Evolutionary conservation across 1,139 yeast species (phyloP).

Genomic region (Kodamaea plutei): DNA sequence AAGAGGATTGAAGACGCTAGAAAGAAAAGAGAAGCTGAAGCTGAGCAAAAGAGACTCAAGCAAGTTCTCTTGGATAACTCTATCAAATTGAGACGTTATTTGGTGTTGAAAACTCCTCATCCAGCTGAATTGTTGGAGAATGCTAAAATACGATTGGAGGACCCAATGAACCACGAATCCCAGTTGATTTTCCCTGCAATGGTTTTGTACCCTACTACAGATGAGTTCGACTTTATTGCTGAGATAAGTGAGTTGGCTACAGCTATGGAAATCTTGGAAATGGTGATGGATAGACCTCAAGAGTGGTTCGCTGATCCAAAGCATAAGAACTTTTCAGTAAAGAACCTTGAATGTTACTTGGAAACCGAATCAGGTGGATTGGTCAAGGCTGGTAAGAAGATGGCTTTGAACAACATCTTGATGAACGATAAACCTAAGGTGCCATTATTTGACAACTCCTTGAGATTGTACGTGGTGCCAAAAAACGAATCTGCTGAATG

Average conservation of each 20-base stretch:
- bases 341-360: slow-evolving; percentile 67
- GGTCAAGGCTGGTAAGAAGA: slow-evolving; percentile 78
- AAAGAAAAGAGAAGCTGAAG: slow-evolving; percentile 30
- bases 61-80: slow-evolving; percentile 47
- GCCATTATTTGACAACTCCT: slow-evolving; percentile 74
- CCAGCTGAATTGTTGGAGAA: slow-evolving; percentile 51
- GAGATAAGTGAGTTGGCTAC: slow-evolving; percentile 69
- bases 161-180: slow-evolving; percentile 69
- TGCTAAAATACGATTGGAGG: slow-evolving; percentile 56
- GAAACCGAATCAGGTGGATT: slow-evolving; percentile 84
- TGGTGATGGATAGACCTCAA: slow-evolving; percentile 60
- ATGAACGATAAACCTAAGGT: slow-evolving; percentile 60
- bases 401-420: slow-evolving; percentile 60
- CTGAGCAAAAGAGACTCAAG: slow-evolving; percentile 27
- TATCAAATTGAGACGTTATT: slow-evolving; percentile 50
- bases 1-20: slow-evolving; percentile 28
- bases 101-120: slow-evolving; percentile 42
- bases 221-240: slow-evolving; percentile 79
- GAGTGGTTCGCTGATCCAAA: slow-evolving; percentile 68
- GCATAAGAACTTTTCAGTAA: slow-evolving; percentile 55
- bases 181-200: slow-evolving; percentile 77
- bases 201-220: slow-evolving; percentile 77
- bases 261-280: slow-evolving; percentile 52
- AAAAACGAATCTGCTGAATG: slow-evolving; percentile 61
- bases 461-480: slow-evolving; percentile 78